Conservation (phyloP, 305 asterid genomes). For the Fraxinus ornus region DNA sequence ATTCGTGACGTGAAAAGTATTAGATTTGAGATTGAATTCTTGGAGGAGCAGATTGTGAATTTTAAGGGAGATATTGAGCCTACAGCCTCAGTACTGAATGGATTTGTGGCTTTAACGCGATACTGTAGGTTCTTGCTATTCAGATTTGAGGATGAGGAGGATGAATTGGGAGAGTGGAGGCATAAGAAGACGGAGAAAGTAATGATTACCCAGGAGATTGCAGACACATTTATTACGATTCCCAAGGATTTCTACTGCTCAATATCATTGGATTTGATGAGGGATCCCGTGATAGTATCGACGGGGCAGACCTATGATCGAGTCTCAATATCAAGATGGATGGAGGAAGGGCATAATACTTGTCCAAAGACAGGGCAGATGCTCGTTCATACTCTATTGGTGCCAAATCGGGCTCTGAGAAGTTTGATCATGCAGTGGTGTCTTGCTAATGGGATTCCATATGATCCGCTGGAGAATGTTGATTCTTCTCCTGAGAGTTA, state of each 20-base stretch:
- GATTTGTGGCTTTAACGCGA: constrained; percentile 68
- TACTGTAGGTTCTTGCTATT: constrained; percentile 77
- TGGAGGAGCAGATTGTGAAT: constrained; percentile 85
- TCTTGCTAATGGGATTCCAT: constrained; percentile 59
- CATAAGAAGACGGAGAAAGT: constrained; percentile 48
- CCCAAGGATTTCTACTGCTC: constrained; percentile 94
- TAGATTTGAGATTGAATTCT: constrained; percentile 75
- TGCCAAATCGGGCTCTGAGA: constrained; percentile 71
- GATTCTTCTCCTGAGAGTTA: constrained; percentile 41
- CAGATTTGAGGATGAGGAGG: constrained; percentile 74
- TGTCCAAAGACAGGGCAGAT: constrained; percentile 91
- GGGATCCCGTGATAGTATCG: constrained; percentile 75
- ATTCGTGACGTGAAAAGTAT: constrained; percentile 50
- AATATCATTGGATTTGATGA: constrained; percentile 76
- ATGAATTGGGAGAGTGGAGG: constrained; percentile 51
- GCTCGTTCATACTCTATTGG: constrained; percentile 59
- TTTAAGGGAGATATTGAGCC: constrained; percentile 87
- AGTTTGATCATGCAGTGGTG: constrained; percentile 85
- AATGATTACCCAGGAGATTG: constrained; percentile 58
- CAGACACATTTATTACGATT: constrained; percentile 59
- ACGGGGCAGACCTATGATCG: constrained; percentile 94
- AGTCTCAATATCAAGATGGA: constrained; percentile 70
- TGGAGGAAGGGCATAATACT: constrained; percentile 79
- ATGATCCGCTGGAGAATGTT: constrained; percentile 55
- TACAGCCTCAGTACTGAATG: constrained; percentile 54